Percentiles rank a stretch among this genome's conserved stretches.
These are phyloP conservation scores for Coleophoma cylindrospora DNA, from an alignment of 2,329 filamentous ascomycete species.

Conservation along the genomic window DNA sequence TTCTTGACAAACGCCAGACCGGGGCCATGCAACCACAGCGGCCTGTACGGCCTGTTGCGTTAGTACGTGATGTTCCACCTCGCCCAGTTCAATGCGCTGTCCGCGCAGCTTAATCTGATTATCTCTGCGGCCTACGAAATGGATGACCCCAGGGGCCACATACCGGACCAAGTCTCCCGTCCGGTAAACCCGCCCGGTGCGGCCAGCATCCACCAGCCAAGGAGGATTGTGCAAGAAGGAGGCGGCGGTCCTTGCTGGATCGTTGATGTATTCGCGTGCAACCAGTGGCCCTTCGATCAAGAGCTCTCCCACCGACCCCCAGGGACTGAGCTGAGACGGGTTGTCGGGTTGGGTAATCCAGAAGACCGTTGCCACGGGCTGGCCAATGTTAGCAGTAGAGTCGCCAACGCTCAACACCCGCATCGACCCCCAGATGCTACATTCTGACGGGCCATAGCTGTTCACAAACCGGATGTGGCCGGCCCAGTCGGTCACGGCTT, in stretches of 20 bases:
- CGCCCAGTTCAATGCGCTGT: conserved; percentile 14
- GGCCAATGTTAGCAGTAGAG: neutral
- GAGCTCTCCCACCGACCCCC: conserved; percentile 32
- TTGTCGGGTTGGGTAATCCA: conserved; percentile 36
- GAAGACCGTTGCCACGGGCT: neutral
- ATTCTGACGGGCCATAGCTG: conserved; percentile 33
- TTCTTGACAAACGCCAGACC: neutral
- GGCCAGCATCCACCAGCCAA: conserved; percentile 13
- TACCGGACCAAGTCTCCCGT: conserved; percentile 48
- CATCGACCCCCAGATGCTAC: neutral
- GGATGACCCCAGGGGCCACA: conserved; percentile 41
- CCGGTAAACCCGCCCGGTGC: conserved; percentile 36
- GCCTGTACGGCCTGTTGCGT: neutral
- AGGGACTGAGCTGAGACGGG: conserved; percentile 26
- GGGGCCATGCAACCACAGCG: neutral
- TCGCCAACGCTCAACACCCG: neutral
- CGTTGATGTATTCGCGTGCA: conserved; percentile 33
- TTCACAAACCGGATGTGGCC: conserved; percentile 30
- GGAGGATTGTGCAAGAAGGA: conserved; percentile 28
- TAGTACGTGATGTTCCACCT: conserved; percentile 10
- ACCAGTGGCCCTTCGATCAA: conserved; percentile 31
- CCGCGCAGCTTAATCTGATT: conserved; percentile 50
- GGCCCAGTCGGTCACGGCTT: conserved; percentile 33
- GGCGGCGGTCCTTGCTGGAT: conserved; percentile 27
- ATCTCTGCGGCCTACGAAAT: conserved; percentile 56